A percentile compares a stretch with the other conserved stretches of the same genome.
Evolutionary conservation across 176 grass and related monocot species (phyloP).

Genomic region (Tuctoria greenei): DNA sequence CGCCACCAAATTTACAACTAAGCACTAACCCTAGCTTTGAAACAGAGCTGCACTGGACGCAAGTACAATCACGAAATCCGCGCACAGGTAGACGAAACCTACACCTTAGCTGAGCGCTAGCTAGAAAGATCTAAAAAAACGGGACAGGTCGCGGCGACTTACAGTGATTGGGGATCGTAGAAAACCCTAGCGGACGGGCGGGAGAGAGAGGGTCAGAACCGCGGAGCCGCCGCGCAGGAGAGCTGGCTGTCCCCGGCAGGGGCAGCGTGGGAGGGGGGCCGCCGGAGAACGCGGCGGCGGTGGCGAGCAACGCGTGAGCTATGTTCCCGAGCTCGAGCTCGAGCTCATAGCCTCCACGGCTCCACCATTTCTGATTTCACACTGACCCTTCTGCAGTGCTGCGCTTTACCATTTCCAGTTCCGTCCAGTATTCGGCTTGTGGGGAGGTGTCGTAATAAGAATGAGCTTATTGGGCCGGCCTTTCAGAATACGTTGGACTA

Average conservation of each 20-base stretch:
- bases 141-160: conserved; percentile 26
- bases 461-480: neutral
- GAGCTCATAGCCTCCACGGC: conserved; percentile 50
- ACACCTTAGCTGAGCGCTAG: neutral
- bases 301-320: conserved; percentile 27
- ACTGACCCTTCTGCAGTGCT: conserved; percentile 29
- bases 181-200: conserved; percentile 48
- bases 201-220: neutral
- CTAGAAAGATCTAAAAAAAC: neutral
- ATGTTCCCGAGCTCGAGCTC: conserved; percentile 53
- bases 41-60: conserved; percentile 19
- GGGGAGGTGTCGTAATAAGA: too few relatives aligned
- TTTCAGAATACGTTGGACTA: neutral
- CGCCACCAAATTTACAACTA: neutral
- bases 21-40: conserved; percentile 37
- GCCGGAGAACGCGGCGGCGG: neutral
- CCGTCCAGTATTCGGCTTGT: conserved; percentile 3
- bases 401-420: neutral
- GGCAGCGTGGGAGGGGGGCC: neutral
- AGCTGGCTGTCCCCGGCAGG: neutral
- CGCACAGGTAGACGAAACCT: neutral
- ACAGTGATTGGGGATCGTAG: conserved; percentile 48
- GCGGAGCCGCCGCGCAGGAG: conserved; percentile 25
- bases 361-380: conserved; percentile 40
- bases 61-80: conserved; percentile 9